Conservation (phyloP, 2,329 filamentous ascomycete genomes). For the Penicillium sumatraense region DNA sequence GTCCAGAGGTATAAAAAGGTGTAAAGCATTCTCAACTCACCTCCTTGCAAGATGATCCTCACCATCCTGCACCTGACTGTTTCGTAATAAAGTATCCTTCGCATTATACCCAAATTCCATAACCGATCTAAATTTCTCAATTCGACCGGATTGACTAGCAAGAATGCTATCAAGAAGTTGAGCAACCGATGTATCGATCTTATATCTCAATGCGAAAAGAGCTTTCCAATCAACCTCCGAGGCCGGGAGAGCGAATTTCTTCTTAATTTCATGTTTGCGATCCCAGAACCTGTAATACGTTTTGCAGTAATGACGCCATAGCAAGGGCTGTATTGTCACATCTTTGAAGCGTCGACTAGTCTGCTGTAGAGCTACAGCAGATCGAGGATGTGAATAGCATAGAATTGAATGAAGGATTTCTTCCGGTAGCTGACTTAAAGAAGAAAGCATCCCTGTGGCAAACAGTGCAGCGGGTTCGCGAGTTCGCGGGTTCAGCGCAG, state of each 20-base stretch:
- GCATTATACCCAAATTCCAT: slow-evolving; percentile 79
- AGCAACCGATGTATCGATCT: slow-evolving; percentile 58
- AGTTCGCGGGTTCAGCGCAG: too few species aligned
- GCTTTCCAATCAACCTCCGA: slow-evolving; percentile 73
- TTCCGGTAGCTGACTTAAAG: slow-evolving; percentile 65
- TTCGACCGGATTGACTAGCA: slow-evolving; percentile 69
- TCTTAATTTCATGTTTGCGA: slow-evolving; percentile 61
- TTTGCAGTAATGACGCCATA: slow-evolving; percentile 80
- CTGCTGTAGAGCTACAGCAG: slow-evolving; percentile 58
- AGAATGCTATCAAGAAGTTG: slow-evolving; percentile 70
- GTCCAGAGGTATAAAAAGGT: background rate
- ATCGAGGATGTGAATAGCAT: slow-evolving; percentile 59
- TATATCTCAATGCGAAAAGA: slow-evolving; percentile 64
- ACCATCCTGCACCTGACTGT: slow-evolving; percentile 64
- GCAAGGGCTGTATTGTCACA: slow-evolving; percentile 70
- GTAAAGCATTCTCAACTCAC: slow-evolving; percentile 25
- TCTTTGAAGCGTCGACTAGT: slow-evolving; percentile 68
- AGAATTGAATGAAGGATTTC: slow-evolving; percentile 85
- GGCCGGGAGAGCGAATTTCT: slow-evolving; percentile 59
- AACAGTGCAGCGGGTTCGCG: too few species aligned
- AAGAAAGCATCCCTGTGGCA: slow-evolving; percentile 38
- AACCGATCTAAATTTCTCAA: slow-evolving; percentile 72
- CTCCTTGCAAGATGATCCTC: slow-evolving; percentile 79
- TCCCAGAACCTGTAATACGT: slow-evolving; percentile 77
- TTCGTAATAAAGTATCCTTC: slow-evolving; percentile 78